phyloP scores from a whole-genome alignment of 768 basidiomycete genomes.

The Macrocybe gigantea region DNA sequence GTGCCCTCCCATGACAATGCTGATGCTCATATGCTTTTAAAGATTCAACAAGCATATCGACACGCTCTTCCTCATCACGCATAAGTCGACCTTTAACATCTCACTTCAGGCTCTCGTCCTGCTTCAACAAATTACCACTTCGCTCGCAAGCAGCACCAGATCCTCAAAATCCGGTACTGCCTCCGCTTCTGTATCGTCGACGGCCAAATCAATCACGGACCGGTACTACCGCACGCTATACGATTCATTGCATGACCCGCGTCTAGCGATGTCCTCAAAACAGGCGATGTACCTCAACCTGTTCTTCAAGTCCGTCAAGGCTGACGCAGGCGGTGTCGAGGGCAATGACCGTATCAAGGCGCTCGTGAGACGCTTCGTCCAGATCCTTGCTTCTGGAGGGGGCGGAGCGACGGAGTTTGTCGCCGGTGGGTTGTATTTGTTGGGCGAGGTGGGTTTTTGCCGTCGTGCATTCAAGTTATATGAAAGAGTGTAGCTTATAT shows the following conservation, averaged over 20 bases:
- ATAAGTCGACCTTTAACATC: constrained; percentile 95
- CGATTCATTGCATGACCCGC: constrained; percentile 78
- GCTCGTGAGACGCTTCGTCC: constrained; percentile 77
- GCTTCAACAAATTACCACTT: constrained; percentile 74
- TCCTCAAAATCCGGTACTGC: constrained; percentile 32
- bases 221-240: constrained; percentile 84
- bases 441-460: constrained; percentile 67
- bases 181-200: constrained; percentile 31
- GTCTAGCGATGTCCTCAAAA: constrained; percentile 79
- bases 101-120: constrained; percentile 88
- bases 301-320: constrained; percentile 85
- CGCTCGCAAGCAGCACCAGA: constrained; percentile 35
- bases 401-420: constrained; percentile 81
- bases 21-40: not conserved
- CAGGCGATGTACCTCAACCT: constrained; percentile 97
- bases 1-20: not conserved
- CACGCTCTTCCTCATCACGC: constrained; percentile 91
- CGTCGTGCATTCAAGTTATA: not conserved
- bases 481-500: not conserved
- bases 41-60: constrained; percentile 86
- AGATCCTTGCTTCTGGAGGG: constrained; percentile 66
- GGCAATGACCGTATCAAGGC: constrained; percentile 61
- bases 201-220: constrained; percentile 48
- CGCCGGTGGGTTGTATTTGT: constrained; percentile 79
- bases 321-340: constrained; percentile 27